phyloP scores from a whole-genome alignment of 768 basidiomycete species.

The Termitomyces sp. region DNA sequence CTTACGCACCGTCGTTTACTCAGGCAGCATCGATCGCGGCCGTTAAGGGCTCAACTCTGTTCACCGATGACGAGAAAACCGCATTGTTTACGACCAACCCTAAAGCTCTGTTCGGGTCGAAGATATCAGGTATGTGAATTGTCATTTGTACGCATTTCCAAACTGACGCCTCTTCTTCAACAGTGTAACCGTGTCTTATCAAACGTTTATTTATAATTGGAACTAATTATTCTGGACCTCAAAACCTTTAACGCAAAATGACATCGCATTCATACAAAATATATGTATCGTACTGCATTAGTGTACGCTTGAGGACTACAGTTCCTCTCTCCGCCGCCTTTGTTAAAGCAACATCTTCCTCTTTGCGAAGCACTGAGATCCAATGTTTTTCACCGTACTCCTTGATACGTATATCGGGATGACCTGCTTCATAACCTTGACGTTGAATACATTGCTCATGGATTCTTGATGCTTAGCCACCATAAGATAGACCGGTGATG shows the following conservation, averaged over 20 bases:
- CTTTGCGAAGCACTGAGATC: not conserved
- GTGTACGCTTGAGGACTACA: not conserved
- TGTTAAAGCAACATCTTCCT: not conserved
- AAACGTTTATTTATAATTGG: not conserved
- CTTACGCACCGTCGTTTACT: conserved; percentile 17
- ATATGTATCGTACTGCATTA: not conserved
- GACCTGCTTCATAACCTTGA: conserved; percentile 26
- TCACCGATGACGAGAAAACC: conserved; percentile 11
- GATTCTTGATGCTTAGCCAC: too few relatives aligned
- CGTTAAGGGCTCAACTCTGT: conserved; percentile 6
- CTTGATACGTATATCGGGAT: conserved; percentile 13
- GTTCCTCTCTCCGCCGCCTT: not conserved
- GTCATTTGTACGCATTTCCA: not conserved
- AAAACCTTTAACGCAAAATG: not conserved
- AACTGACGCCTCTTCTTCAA: not conserved
- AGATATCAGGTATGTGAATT: conserved; percentile 10
- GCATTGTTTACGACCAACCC: conserved; percentile 15
- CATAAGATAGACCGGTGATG: too few relatives aligned
- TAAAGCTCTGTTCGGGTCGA: conserved; percentile 12
- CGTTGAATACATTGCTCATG: conserved; percentile 16
- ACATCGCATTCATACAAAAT: too few relatives aligned
- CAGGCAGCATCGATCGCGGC: conserved; percentile 15
- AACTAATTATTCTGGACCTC: not conserved
- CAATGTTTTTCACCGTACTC: not conserved
- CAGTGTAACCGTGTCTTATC: not conserved